Conservation (phyloP, 768 basidiomycete genomes). For the Lentinus brumalis region DNA sequence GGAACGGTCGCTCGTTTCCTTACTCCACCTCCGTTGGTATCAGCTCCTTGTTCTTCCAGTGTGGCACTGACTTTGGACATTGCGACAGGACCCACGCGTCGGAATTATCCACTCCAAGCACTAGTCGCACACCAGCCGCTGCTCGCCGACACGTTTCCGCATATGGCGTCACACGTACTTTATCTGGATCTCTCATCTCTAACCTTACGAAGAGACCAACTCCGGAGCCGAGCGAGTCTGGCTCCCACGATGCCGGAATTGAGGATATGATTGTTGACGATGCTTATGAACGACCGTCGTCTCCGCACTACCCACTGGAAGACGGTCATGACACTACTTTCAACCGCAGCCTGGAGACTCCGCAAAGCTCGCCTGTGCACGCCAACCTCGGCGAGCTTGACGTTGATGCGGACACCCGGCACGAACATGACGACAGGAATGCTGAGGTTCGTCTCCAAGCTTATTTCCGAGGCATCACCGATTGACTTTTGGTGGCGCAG, state of each 20-base stretch:
- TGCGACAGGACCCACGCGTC: slow-evolving; percentile 4
- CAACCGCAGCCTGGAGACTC: slow-evolving; percentile 6
- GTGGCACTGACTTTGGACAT: neutral
- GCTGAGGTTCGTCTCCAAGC: too few species aligned
- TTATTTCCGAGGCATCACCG: neutral
- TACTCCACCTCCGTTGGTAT: slow-evolving; percentile 12
- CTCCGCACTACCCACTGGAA: slow-evolving; percentile 3
- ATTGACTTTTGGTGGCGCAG: neutral
- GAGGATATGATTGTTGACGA: slow-evolving; percentile 26
- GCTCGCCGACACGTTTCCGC: slow-evolving; percentile 1
- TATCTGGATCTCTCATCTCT: slow-evolving; percentile 51
- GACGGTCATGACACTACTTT: neutral
- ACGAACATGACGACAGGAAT: too few species aligned
- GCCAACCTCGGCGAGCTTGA: neutral
- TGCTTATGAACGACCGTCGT: slow-evolving; percentile 9
- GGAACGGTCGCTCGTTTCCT: slow-evolving; percentile 15
- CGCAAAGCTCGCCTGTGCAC: neutral
- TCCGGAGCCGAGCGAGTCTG: slow-evolving; percentile 46
- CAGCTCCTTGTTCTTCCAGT: neutral
- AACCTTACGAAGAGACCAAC: slow-evolving; percentile 51
- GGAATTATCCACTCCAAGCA: slow-evolving; percentile 6
- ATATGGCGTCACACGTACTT: slow-evolving; percentile 37
- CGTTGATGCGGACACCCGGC: neutral
- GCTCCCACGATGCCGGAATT: slow-evolving; percentile 10
- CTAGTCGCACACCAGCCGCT: slow-evolving; percentile 1